Evolutionary conservation across 805 yeast genomes (phyloP).

Genomic region (Priceomyces melissophilus): DNA sequence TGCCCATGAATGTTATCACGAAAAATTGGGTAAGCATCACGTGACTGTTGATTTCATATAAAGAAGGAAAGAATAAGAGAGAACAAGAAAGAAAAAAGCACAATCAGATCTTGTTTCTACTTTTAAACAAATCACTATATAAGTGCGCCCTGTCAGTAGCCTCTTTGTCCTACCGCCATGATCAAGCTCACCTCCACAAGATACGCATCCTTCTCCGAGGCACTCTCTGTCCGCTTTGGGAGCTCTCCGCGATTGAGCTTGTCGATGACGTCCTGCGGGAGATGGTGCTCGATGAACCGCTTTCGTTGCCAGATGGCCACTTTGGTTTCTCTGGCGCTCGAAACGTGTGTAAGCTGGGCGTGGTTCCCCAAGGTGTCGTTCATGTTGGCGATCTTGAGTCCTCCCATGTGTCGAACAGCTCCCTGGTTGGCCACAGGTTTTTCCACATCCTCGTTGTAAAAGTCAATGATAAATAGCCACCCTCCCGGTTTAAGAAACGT

Average conservation of each 20-base stretch:
- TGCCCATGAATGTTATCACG: background rate
- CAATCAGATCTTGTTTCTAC: too few relatives aligned
- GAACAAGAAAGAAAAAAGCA: background rate
- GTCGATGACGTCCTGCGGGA: slow-evolving; percentile 10
- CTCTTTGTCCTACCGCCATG: slow-evolving; percentile 26
- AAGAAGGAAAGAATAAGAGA: background rate
- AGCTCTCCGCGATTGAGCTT: slow-evolving; percentile 15
- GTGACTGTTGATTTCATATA: background rate
- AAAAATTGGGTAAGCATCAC: background rate
- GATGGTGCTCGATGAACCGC: slow-evolving; percentile 25
- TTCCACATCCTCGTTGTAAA: slow-evolving; percentile 35
- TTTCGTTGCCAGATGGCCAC: slow-evolving; percentile 20
- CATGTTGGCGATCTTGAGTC: slow-evolving; percentile 22
- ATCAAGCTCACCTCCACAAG: slow-evolving; percentile 19
- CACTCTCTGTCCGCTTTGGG: slow-evolving; percentile 9
- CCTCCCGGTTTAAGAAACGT: slow-evolving; percentile 34
- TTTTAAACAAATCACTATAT: too few relatives aligned
- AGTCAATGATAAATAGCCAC: slow-evolving; percentile 33
- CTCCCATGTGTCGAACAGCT: slow-evolving; percentile 33
- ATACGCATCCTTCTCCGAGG: slow-evolving; percentile 4
- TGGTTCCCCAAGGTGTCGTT: slow-evolving; percentile 16
- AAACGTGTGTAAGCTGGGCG: slow-evolving; percentile 20
- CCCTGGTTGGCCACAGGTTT: slow-evolving; percentile 3
- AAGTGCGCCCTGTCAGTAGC: background rate
- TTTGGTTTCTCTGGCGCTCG: slow-evolving; percentile 17